Evolutionary conservation across 331 rosid genomes (phyloP).

Genomic region (Arachis monticola): DNA sequence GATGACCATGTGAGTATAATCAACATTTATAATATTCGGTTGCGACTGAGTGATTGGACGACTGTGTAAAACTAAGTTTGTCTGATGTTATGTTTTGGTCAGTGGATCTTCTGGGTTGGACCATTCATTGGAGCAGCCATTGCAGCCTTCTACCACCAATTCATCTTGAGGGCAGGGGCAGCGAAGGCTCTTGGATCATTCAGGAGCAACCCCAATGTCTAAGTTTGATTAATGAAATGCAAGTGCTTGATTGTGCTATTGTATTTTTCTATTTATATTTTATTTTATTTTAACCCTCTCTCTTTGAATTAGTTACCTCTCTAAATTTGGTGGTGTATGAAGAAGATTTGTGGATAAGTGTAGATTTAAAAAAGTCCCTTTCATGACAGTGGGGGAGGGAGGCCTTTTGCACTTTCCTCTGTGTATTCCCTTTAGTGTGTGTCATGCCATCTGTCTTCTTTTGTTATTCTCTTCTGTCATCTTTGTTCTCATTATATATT

Average conservation of each 20-base stretch:
- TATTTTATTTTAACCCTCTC: conserved; percentile 19
- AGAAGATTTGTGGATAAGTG: conserved; percentile 48
- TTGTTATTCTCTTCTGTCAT: conserved; percentile 39
- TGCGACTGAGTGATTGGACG: too few species aligned
- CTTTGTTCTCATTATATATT: conserved; percentile 40
- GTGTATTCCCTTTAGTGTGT: conserved; percentile 46
- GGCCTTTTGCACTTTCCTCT: conserved; percentile 56
- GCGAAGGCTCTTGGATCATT: conserved; percentile 88
- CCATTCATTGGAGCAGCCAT: conserved; percentile 90
- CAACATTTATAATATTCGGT: too few species aligned
- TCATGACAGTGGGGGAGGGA: conserved; percentile 41
- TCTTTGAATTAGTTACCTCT: neutral
- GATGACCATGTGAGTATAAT: conserved; percentile 70
- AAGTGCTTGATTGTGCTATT: conserved; percentile 2
- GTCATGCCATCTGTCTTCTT: conserved; percentile 32
- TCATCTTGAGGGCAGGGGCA: conserved; percentile 90
- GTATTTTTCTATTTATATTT: conserved; percentile 21
- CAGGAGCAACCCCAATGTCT: conserved; percentile 79
- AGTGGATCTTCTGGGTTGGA: conserved; percentile 99
- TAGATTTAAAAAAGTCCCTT: conserved; percentile 47
- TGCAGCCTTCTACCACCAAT: conserved; percentile 96
- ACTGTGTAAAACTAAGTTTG: neutral
- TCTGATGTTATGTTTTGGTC: conserved; percentile 26
- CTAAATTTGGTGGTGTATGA: too few species aligned
- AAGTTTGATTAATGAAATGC: neutral